phyloP scores from a whole-genome alignment of 2,329 filamentous ascomycete species.

The Colletotrichum theobromicola region DNA sequence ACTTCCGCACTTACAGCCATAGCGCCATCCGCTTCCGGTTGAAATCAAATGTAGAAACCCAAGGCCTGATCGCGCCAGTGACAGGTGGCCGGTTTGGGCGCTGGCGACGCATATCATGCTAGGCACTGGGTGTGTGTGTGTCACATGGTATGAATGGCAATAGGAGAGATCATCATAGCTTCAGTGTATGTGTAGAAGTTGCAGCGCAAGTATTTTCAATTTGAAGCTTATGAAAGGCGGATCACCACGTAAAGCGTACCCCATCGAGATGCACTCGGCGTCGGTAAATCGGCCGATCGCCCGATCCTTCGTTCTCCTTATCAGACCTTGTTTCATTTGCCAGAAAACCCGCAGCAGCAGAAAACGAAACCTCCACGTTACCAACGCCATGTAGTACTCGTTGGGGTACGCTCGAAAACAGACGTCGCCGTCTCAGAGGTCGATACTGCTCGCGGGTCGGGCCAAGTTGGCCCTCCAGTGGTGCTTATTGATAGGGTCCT shows the following conservation, averaged over 20 bases:
- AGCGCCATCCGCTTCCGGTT: neutral
- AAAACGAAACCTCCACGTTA: neutral
- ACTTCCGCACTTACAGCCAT: neutral
- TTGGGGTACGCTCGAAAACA: neutral
- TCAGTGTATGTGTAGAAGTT: neutral
- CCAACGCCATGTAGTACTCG: neutral
- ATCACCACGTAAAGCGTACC: neutral
- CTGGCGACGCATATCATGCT: neutral
- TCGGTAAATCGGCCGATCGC: neutral
- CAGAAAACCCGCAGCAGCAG: neutral
- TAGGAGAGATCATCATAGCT: neutral
- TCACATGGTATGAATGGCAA: neutral
- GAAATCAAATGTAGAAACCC: neutral
- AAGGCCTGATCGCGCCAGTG: neutral
- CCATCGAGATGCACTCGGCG: neutral
- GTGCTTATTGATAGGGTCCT: conserved; percentile 47
- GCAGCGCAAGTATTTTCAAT: neutral
- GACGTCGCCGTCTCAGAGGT: conserved; percentile 29
- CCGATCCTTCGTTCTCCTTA: neutral
- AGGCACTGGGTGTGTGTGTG: neutral
- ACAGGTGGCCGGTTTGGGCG: neutral
- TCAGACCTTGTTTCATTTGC: neutral
- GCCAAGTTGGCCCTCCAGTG: conserved; percentile 50
- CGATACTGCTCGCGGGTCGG: conserved; percentile 42
- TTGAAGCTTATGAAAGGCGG: neutral